Conservation (phyloP, 805 yeast genomes). For the Kodamaea hsintzibuensis region DNA sequence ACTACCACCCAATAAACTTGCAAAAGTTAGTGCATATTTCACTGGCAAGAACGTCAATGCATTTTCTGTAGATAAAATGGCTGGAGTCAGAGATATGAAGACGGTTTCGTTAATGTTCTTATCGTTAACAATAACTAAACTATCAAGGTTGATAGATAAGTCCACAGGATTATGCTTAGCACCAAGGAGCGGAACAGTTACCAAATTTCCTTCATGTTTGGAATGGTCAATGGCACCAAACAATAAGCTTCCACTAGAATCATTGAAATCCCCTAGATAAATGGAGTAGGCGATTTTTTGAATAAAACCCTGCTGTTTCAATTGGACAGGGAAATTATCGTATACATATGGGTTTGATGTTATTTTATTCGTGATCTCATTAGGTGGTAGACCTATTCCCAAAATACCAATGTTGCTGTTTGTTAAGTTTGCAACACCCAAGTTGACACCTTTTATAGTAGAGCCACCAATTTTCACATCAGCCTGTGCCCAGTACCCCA, state of each 20-base stretch:
- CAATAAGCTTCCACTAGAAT: conserved; percentile 33
- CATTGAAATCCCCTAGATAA: conserved; percentile 28
- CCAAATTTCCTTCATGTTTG: conserved; percentile 35
- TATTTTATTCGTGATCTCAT: conserved; percentile 56
- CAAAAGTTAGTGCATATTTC: not conserved
- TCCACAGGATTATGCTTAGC: conserved; percentile 13
- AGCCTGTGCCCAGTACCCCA: conserved; percentile 63
- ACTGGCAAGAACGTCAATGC: not conserved
- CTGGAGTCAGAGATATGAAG: not conserved
- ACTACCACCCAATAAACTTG: not conserved
- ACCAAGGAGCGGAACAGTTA: conserved; percentile 45
- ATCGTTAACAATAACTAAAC: too few species aligned
- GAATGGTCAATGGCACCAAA: conserved; percentile 48
- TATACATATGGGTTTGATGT: conserved; percentile 27
- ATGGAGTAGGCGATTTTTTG: conserved; percentile 35
- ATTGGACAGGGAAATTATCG: conserved; percentile 39
- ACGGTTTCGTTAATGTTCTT: not conserved
- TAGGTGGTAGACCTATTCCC: conserved; percentile 68
- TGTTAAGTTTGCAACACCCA: conserved; percentile 67
- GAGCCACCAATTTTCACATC: conserved; percentile 48
- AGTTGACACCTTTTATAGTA: conserved; percentile 50
- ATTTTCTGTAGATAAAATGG: not conserved
- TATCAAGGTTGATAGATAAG: too few species aligned
- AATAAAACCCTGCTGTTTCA: conserved; percentile 34
- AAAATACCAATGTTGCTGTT: conserved; percentile 53